phyloP scores from a whole-genome alignment of 2,329 filamentous ascomycete species.

The Fusarium euwallaceae region DNA sequence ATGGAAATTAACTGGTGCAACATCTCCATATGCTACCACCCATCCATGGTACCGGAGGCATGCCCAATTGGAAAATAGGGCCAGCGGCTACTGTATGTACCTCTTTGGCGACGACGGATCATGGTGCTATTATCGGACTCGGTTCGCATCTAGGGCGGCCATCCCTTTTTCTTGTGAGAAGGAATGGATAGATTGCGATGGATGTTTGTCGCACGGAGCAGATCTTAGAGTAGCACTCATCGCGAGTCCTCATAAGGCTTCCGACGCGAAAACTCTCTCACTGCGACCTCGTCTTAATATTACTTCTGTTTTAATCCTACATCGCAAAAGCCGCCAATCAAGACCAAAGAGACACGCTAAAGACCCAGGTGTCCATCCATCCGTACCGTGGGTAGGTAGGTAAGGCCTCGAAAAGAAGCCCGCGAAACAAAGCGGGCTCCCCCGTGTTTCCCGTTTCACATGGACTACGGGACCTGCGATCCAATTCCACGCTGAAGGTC shows the following conservation, averaged over 20 bases:
- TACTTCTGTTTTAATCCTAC: conserved; percentile 30
- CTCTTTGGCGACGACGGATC: conserved; percentile 13
- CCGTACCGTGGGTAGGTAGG: too few species aligned
- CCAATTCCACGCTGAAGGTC: conserved; percentile 12
- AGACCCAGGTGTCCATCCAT: conserved; percentile 16
- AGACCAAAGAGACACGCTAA: background rate
- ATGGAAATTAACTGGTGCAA: conserved; percentile 47
- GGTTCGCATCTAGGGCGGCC: background rate
- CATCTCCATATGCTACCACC: conserved; percentile 35
- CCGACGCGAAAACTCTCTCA: background rate
- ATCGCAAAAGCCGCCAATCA: conserved; percentile 22
- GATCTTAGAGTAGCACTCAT: background rate
- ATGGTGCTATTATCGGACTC: conserved; percentile 13
- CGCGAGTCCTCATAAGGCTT: conserved; percentile 1
- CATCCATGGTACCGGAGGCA: conserved; percentile 37
- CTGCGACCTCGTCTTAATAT: conserved; percentile 16
- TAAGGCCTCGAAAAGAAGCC: conserved; percentile 23
- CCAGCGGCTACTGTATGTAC: background rate
- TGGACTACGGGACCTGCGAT: background rate
- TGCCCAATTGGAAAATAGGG: conserved; percentile 34
- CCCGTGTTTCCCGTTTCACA: conserved; percentile 38
- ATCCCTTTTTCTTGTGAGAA: conserved; percentile 20
- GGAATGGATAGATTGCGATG: conserved; percentile 1
- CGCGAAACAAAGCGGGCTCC: conserved; percentile 31
- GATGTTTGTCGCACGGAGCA: background rate